Conservation (phyloP, 495 filamentous ascomycete genomes). For the Astrocystis sublimbata region DNA sequence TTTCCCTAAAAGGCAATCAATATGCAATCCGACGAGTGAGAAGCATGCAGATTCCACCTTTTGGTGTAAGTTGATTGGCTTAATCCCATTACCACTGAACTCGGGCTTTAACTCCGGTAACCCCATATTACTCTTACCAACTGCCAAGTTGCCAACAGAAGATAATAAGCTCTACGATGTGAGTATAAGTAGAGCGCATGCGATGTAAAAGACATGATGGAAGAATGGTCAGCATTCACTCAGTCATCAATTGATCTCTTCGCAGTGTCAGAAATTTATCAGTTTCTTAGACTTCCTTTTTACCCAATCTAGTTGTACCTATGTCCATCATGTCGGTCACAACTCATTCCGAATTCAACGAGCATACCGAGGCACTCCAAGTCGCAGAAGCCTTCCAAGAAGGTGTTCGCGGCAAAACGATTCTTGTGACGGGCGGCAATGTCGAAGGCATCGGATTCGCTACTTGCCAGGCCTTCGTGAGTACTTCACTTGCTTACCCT, state of each 20-base stretch:
- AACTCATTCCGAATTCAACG: constrained; percentile 41
- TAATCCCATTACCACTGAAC: not conserved
- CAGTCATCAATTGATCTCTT: not conserved
- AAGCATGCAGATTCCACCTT: not conserved
- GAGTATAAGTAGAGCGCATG: constrained; percentile 12
- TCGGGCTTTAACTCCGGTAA: constrained; percentile 10
- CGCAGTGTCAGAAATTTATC: too few species aligned
- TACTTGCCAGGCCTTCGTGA: constrained; percentile 45
- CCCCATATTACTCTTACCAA: not conserved
- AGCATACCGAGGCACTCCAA: constrained; percentile 40
- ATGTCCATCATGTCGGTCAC: constrained; percentile 27
- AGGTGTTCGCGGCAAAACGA: constrained; percentile 39
- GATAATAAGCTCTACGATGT: not conserved
- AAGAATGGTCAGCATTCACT: not conserved
- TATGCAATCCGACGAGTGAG: not conserved
- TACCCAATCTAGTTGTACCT: not conserved
- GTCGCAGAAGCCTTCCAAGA: constrained; percentile 43
- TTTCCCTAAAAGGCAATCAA: constrained; percentile 14
- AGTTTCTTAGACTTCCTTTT: not conserved
- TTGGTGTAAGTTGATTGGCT: constrained; percentile 18
- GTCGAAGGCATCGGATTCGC: constrained; percentile 43
- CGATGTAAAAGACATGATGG: not conserved
- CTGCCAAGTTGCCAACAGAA: not conserved
- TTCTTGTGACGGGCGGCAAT: constrained; percentile 48
- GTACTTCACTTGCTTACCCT: constrained; percentile 15